These are phyloP conservation scores for Phytophthora aleatoria DNA, from an alignment of 352 stramenopile genomes.

Conservation along the genomic window DNA sequence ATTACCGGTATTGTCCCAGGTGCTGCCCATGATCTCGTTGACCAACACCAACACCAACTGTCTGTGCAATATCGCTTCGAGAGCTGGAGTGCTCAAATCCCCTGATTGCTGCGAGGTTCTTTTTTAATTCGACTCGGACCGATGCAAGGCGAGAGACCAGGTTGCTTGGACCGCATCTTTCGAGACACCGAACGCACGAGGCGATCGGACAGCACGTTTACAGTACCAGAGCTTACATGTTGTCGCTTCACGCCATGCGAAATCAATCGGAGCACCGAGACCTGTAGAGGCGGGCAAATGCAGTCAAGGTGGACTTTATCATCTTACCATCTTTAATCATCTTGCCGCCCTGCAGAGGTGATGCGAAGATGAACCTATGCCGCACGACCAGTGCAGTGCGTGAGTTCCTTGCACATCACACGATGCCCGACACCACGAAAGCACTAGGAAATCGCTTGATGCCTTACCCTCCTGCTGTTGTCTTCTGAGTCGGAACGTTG, in stretches of 20 bases:
- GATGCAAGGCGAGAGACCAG: conserved; percentile 8
- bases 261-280: conserved; percentile 13
- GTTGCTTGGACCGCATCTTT: conserved; percentile 31
- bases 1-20: conserved; percentile 9
- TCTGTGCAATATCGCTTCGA: background rate
- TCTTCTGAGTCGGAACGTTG: conserved; percentile 6
- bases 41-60: background rate
- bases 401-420: conserved; percentile 23
- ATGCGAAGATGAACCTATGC: conserved; percentile 26
- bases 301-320: conserved; percentile 14
- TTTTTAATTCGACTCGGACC: conserved; percentile 15
- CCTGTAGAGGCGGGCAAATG: conserved; percentile 9
- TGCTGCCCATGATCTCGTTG: conserved; percentile 26
- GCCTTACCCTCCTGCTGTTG: conserved; percentile 23
- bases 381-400: background rate
- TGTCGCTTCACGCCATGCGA: conserved; percentile 1
- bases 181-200: conserved; percentile 19
- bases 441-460: conserved; percentile 14
- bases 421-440: conserved; percentile 22
- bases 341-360: conserved; percentile 16
- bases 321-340: conserved; percentile 27
- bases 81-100: conserved; percentile 36
- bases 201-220: conserved; percentile 9
- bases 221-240: conserved; percentile 7
- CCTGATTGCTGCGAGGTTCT: conserved; percentile 15